phyloP scores from a whole-genome alignment of 2,329 filamentous ascomycete genomes.

The Colletotrichum godetiae region DNA sequence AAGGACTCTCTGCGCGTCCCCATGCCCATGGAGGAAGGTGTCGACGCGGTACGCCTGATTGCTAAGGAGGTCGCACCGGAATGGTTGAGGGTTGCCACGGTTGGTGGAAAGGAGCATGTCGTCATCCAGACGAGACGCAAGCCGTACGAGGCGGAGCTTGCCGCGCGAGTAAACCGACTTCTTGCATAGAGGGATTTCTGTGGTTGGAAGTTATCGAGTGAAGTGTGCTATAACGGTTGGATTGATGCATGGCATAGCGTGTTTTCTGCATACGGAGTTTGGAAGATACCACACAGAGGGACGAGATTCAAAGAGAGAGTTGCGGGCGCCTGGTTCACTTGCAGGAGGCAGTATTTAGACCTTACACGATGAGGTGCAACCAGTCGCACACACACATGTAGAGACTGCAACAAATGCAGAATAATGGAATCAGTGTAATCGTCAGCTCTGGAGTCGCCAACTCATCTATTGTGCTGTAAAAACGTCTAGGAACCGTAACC shows the following conservation, averaged over 20 bases:
- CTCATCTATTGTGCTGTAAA: constrained; percentile 36
- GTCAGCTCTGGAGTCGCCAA: constrained; percentile 30
- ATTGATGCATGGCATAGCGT: constrained; percentile 13
- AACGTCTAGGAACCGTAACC: constrained; percentile 36
- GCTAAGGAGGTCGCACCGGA: constrained; percentile 66
- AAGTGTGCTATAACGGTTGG: background rate
- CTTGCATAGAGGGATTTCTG: constrained; percentile 6
- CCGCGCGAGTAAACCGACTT: constrained; percentile 27
- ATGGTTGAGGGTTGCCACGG: constrained; percentile 64
- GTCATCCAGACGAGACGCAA: constrained; percentile 62
- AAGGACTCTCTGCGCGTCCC: constrained; percentile 73
- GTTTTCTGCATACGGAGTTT: constrained; percentile 27
- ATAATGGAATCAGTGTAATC: constrained; percentile 27
- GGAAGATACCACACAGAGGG: constrained; percentile 24
- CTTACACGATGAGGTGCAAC: background rate
- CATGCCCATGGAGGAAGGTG: constrained; percentile 64
- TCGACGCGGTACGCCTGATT: constrained; percentile 61
- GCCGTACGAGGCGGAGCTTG: constrained; percentile 42
- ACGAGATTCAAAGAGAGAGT: background rate
- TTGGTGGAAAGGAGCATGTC: constrained; percentile 67
- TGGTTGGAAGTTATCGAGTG: background rate
- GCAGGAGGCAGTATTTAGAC: background rate
- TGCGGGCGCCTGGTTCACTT: background rate
- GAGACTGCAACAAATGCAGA: background rate
- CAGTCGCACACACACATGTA: background rate